Conservation (phyloP, 148 eudicot genomes). For the Chenopodium quinoa region DNA sequence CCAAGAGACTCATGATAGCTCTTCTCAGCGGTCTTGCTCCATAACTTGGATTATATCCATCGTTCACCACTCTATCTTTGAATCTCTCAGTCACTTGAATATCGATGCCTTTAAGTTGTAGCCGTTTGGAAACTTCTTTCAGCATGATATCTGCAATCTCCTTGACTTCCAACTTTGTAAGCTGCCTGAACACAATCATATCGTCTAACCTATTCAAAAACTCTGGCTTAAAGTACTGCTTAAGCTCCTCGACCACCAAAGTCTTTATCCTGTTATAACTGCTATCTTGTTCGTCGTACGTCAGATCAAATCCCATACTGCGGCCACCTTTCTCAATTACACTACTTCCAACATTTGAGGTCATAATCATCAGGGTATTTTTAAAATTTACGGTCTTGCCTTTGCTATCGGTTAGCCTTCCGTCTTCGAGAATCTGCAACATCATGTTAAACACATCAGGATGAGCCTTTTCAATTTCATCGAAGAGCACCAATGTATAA, state of each 20-base stretch:
- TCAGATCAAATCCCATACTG: conserved; percentile 54
- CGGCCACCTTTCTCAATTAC: conserved; percentile 80
- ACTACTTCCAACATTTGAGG: conserved; percentile 79
- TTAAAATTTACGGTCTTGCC: conserved; percentile 82
- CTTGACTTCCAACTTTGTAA: conserved; percentile 78
- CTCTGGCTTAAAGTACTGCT: conserved; percentile 77
- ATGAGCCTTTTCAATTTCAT: conserved; percentile 93
- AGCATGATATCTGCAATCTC: conserved; percentile 89
- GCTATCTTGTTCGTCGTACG: conserved; percentile 49
- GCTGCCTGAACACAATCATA: conserved; percentile 82
- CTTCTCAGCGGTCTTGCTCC: conserved; percentile 84
- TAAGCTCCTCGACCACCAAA: conserved; percentile 71
- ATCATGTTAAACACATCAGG: conserved; percentile 89
- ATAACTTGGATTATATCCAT: conserved; percentile 80
- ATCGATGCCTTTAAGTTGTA: conserved; percentile 49
- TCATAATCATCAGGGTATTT: conserved; percentile 84
- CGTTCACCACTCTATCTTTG: conserved; percentile 66
- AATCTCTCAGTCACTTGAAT: conserved; percentile 74
- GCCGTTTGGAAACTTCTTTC: conserved; percentile 72
- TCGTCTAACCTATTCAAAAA: conserved; percentile 88
- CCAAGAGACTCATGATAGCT: conserved; percentile 84
- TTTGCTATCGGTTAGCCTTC: conserved; percentile 82
- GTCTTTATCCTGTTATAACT: conserved; percentile 67
- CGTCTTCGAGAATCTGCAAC: conserved; percentile 93
- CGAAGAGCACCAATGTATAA: conserved; percentile 71